Base-by-base conservation (phyloP, 495 filamentous ascomycete genomes). In the Penicillium waksmanii region DNA sequence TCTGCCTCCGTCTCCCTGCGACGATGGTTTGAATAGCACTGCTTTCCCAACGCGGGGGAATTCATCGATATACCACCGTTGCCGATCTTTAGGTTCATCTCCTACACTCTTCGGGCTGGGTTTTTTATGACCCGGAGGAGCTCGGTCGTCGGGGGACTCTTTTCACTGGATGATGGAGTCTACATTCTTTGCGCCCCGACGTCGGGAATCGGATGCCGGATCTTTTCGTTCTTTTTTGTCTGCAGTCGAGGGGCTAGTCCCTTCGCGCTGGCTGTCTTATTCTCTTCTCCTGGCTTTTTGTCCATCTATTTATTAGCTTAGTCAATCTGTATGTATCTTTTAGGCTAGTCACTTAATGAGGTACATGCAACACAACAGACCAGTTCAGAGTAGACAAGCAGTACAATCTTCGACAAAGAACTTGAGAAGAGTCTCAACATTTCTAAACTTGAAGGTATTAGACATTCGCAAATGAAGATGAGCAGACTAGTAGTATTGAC, bases 71-170 rank as follows among this genome's bases (percentile, higher is more conserved):
- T 35, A 53, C 8, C 31, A 51, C 12, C 58, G 51, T 60, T 56
- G 60, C 43, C 58, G 62, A 57, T 58, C 43, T 60, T 64, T 79
- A 80, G 80, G 80, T 53, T 78, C 78, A 81, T 78, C 75, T 73
- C 79, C 80, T 81, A 81, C 13, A 54, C 67, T 60, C 71, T 76
- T 68, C 70, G 66, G 77, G 74, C 76, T 78, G 77, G 71, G 55
- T 57, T 66, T 65, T 61, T 58, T 63, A 66, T 73, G 68, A 55
- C 70, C 69, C 65, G 70, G 64, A 68, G 68, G 69, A 57, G 75
- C 77, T 73, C 55, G 58, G 56, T 42, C 58, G 70, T 73, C 65
- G 63, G 67, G 67, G 48, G 55, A 27, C 58, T 68, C 73, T 68
- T 48, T 31, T 62, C 66, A 65, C 68, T 56, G 66, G 58, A 40